Percentiles rank a stretch among this genome's conserved stretches.
These are phyloP conservation scores for Phlyctochytrium planicorne DNA, from an alignment of 192 early-diverging fungal genomes.

Conservation along the genomic window DNA sequence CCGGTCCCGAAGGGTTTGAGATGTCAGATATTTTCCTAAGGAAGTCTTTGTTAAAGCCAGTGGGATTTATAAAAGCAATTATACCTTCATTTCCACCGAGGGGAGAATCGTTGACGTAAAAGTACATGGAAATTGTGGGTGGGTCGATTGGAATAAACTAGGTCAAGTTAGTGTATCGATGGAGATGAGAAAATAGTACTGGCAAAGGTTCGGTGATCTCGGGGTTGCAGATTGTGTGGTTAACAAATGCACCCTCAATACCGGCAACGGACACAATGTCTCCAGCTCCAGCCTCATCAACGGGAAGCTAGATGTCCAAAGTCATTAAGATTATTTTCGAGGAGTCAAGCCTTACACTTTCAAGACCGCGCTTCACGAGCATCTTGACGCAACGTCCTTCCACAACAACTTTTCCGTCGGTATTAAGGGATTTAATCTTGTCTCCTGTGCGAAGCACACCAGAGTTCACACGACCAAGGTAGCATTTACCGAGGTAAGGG, in stretches of 20 bases:
- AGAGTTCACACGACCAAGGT: conserved; percentile 70
- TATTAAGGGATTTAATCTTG: conserved; percentile 69
- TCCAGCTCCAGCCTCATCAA: conserved; percentile 75
- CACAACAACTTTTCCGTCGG: conserved; percentile 63
- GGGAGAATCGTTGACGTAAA: conserved; percentile 86
- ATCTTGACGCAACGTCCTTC: conserved; percentile 75
- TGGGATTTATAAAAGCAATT: background rate
- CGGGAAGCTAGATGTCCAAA: conserved; percentile 47
- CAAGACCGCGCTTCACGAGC: conserved; percentile 70
- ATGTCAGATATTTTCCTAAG: conserved; percentile 61
- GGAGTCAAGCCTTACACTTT: conserved; percentile 32
- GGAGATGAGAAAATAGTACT: conserved; percentile 9
- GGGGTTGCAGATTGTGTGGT: conserved; percentile 73
- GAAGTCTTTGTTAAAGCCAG: background rate
- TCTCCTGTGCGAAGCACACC: conserved; percentile 73
- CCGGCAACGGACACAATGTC: conserved; percentile 81
- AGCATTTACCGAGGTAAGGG: conserved; percentile 80
- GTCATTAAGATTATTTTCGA: background rate
- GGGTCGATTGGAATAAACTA: conserved; percentile 75
- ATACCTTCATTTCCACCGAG: conserved; percentile 75
- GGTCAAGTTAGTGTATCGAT: background rate
- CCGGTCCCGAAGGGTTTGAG: conserved; percentile 75
- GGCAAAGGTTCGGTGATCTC: conserved; percentile 62
- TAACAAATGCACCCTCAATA: conserved; percentile 71
- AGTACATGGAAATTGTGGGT: conserved; percentile 82